Evolutionary conservation across 2,329 filamentous ascomycete species (phyloP).

Genomic region (Penicillium rolfsii): DNA sequence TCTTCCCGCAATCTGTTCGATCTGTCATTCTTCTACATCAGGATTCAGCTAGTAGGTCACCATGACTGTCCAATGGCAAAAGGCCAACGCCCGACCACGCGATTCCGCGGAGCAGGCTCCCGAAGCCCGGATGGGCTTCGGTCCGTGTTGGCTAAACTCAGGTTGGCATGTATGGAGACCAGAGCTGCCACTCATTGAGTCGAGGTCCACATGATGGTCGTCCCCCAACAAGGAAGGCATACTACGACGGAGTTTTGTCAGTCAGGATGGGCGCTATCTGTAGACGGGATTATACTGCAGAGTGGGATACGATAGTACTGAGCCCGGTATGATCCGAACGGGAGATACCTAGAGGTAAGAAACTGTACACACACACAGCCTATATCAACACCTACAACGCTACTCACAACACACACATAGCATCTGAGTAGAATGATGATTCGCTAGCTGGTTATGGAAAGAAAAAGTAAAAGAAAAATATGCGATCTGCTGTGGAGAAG

Average conservation of each 20-base stretch:
- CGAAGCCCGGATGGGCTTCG: slow-evolving; percentile 20
- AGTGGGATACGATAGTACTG: not conserved
- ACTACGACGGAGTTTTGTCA: no score
- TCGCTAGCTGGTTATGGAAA: slow-evolving; percentile 17
- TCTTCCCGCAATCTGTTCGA: not conserved
- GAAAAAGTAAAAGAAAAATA: not conserved
- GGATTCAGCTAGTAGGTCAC: not conserved
- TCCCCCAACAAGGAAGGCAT: not conserved
- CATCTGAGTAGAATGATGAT: not conserved
- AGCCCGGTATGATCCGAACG: not conserved
- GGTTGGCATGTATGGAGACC: slow-evolving; percentile 9
- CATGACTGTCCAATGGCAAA: not conserved
- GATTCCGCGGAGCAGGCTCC: slow-evolving; percentile 17
- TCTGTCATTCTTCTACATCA: no score
- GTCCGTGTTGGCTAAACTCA: slow-evolving; percentile 17
- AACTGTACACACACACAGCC: not conserved
- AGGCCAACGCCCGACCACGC: slow-evolving; percentile 15
- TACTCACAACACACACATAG: not conserved
- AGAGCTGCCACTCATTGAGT: not conserved
- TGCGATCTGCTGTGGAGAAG: slow-evolving; percentile 16
- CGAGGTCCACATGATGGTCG: not conserved
- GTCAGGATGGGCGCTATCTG: no score
- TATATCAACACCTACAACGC: not conserved
- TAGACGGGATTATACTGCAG: no score
- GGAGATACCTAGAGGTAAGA: not conserved